Conservation (phyloP, 768 basidiomycete species). For the Russula sp. region DNA sequence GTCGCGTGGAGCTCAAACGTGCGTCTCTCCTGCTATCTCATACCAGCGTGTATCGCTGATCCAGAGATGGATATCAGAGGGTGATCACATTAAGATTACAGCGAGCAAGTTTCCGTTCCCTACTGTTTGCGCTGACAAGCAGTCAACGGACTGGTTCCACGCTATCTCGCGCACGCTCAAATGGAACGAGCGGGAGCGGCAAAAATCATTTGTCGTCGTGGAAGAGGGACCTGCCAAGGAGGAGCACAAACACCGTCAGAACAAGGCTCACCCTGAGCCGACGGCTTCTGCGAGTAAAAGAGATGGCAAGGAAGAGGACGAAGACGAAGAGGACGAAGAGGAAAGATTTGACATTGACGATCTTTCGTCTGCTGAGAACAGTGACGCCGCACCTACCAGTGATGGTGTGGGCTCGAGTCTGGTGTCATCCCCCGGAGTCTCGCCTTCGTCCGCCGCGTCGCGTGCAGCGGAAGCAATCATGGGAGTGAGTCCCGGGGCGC, state of each 20-base stretch:
- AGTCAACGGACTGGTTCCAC: constrained; percentile 98
- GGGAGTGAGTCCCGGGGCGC: constrained; percentile 13
- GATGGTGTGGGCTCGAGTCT: neutral
- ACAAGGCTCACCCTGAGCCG: neutral
- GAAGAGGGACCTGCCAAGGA: constrained; percentile 67
- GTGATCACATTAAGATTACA: constrained; percentile 97
- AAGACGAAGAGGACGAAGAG: constrained; percentile 49
- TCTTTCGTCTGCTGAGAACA: constrained; percentile 33
- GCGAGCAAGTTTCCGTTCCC: constrained; percentile 98
- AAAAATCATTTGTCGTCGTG: constrained; percentile 97
- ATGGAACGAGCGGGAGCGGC: constrained; percentile 98
- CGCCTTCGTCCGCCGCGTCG: constrained; percentile 8
- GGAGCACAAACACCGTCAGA: constrained; percentile 4
- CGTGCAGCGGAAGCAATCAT: constrained; percentile 19
- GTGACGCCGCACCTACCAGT: neutral
- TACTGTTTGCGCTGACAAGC: constrained; percentile 95
- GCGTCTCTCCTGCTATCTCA: constrained; percentile 26
- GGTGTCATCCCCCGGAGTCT: neutral
- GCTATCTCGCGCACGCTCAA: constrained; percentile 93
- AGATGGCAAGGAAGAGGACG: constrained; percentile 27
- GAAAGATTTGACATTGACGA: constrained; percentile 94
- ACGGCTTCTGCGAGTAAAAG: constrained; percentile 17
- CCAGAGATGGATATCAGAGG: constrained; percentile 51
- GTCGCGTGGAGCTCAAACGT: constrained; percentile 94
- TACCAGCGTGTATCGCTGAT: constrained; percentile 6